phyloP scores from a whole-genome alignment of 2,329 filamentous ascomycete genomes.

The Fusarium torreyae region DNA sequence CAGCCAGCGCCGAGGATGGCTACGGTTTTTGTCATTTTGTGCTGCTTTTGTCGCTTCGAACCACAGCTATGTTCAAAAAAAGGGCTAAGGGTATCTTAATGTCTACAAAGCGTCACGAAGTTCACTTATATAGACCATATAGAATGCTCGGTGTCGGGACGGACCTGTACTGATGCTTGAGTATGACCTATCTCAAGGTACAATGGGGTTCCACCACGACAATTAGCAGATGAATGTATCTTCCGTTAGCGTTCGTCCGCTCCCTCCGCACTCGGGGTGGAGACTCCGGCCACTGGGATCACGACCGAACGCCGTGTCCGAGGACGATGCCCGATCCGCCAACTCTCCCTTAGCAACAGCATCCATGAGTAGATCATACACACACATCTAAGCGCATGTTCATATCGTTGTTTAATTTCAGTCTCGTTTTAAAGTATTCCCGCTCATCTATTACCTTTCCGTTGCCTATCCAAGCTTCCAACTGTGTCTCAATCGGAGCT shows the following conservation, averaged over 20 bases:
- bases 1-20: slow-evolving; percentile 68
- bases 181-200: background rate
- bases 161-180: background rate
- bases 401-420: background rate
- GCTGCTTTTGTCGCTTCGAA: background rate
- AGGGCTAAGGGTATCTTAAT: background rate
- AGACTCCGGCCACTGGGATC: slow-evolving; percentile 32
- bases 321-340: slow-evolving; percentile 39
- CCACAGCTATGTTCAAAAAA: too few relatives aligned
- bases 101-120: background rate
- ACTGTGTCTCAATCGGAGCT: slow-evolving; percentile 13
- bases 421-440: background rate
- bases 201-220: fast-evolving
- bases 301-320: slow-evolving; percentile 53
- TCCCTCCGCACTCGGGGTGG: background rate
- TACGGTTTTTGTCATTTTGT: slow-evolving; percentile 64
- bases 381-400: background rate
- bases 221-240: background rate
- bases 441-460: background rate
- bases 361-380: background rate
- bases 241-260: slow-evolving; percentile 17
- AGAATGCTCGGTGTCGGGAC: slow-evolving; percentile 22
- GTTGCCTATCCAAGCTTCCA: background rate
- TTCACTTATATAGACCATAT: slow-evolving; percentile 3
- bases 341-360: background rate